Evolutionary conservation across 306 rosid species (phyloP).

Genomic region (Gastrolobium villosum): DNA sequence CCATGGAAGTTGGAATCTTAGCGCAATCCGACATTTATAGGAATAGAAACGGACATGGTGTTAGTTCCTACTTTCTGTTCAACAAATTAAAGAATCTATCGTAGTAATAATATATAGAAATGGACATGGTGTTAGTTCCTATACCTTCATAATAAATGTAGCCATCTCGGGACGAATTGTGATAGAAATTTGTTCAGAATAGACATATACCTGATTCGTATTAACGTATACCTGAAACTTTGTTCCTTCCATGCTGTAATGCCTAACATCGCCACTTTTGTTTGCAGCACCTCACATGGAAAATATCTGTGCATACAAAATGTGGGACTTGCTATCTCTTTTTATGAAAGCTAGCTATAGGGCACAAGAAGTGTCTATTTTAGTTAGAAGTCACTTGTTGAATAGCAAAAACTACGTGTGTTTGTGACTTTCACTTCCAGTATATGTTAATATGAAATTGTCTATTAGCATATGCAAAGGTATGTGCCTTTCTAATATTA

Average conservation of each 20-base stretch:
- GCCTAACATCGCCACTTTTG: slow-evolving; percentile 71
- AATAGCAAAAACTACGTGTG: slow-evolving; percentile 39
- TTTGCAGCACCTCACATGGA: slow-evolving; percentile 70
- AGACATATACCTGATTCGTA: slow-evolving; percentile 70
- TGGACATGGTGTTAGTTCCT: slow-evolving; percentile 26
- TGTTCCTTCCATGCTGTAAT: slow-evolving; percentile 67
- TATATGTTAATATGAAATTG: slow-evolving; percentile 17
- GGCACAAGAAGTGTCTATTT: slow-evolving; percentile 47
- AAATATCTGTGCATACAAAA: slow-evolving; percentile 52
- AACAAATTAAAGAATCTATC: not conserved
- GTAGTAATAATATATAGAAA: not conserved
- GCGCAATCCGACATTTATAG: slow-evolving; percentile 26
- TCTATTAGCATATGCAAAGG: slow-evolving; percentile 41
- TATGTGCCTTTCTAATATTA: slow-evolving; percentile 34
- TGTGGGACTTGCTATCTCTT: slow-evolving; percentile 43
- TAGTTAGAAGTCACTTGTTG: slow-evolving; percentile 43
- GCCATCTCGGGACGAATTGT: slow-evolving; percentile 24
- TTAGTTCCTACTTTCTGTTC: not conserved
- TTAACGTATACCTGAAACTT: slow-evolving; percentile 77
- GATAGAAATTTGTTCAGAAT: slow-evolving; percentile 47
- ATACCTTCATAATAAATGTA: slow-evolving; percentile 30
- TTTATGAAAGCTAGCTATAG: slow-evolving; percentile 55
- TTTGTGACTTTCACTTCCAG: slow-evolving; percentile 47
- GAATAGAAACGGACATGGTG: not conserved
- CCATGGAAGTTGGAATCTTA: not conserved